Conservation (phyloP, 192 early-diverging fungal species). For the Radiomyces spectabilis region DNA sequence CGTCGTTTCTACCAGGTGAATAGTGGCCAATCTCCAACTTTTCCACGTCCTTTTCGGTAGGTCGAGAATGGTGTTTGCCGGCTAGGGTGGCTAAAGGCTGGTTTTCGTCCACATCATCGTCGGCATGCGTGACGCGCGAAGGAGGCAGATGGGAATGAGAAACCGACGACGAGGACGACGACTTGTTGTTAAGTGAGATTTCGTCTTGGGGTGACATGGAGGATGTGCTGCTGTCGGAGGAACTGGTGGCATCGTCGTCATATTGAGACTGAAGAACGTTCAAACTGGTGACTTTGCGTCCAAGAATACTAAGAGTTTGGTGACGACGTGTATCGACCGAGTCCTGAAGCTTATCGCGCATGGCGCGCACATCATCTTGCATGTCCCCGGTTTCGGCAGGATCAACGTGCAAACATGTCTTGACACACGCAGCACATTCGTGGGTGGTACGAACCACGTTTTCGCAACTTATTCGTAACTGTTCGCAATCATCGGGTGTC, state of each 20-base stretch:
- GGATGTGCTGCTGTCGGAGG: neutral
- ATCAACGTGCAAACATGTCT: conserved; percentile 5
- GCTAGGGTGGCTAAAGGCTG: too few relatives aligned
- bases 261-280: conserved; percentile 17
- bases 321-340: conserved; percentile 4
- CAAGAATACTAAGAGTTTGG: conserved; percentile 21
- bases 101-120: too few relatives aligned
- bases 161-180: too few relatives aligned
- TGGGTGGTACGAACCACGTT: conserved; percentile 13
- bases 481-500: conserved; percentile 3
- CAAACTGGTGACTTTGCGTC: conserved; percentile 22
- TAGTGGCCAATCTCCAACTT: neutral
- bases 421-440: conserved; percentile 8
- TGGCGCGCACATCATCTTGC: neutral
- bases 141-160: too few relatives aligned
- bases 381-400: neutral
- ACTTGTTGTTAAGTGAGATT: too few relatives aligned
- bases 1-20: too few relatives aligned
- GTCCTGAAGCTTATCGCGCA: conserved; percentile 7
- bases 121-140: too few relatives aligned
- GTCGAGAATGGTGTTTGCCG: too few relatives aligned
- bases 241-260: neutral
- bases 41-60: neutral
- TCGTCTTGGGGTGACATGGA: neutral
- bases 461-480: conserved; percentile 7